Percentiles rank a stretch among this genome's conserved stretches.
phyloP scores from a whole-genome alignment of 2,329 filamentous ascomycete genomes.

The Fusarium verticillioides region DNA sequence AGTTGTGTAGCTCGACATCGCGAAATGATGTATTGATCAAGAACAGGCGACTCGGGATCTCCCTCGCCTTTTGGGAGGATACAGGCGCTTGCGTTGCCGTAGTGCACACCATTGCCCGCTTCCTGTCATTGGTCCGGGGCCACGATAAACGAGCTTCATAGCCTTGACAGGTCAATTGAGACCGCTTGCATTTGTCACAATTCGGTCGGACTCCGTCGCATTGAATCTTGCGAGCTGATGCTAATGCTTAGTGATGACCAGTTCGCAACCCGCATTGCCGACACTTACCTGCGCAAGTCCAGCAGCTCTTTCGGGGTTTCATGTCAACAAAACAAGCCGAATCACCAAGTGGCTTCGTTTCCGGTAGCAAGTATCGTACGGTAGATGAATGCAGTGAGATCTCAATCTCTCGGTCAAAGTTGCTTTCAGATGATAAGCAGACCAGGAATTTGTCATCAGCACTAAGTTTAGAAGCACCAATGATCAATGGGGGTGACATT shows the following conservation, averaged over 20 bases:
- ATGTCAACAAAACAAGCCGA: background rate
- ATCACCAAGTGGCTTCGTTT: background rate
- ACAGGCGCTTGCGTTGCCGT: background rate
- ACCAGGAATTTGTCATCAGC: background rate
- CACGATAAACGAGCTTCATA: conserved; percentile 35
- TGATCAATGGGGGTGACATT: background rate
- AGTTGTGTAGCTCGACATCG: conserved; percentile 9
- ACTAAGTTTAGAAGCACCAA: background rate
- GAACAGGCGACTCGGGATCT: background rate
- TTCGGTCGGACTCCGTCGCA: conserved; percentile 28
- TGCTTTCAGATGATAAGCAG: background rate
- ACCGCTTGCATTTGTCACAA: conserved; percentile 19
- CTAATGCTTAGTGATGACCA: background rate
- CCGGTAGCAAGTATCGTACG: no score
- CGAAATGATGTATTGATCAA: conserved; percentile 32
- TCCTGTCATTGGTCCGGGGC: conserved; percentile 26
- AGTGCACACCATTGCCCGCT: conserved; percentile 7
- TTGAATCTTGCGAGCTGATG: conserved; percentile 34
- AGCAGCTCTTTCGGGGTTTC: conserved; percentile 31
- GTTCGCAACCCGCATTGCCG: no score
- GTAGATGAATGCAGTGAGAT: background rate
- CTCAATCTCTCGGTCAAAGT: conserved; percentile 11
- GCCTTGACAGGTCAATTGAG: conserved; percentile 15
- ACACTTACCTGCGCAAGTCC: conserved; percentile 35
- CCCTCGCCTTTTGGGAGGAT: background rate